Percentiles rank a stretch among this genome's conserved stretches.
These are phyloP conservation scores for Skeletonema marinoi DNA, from an alignment of 108 stramenopile genomes.

Conservation along the genomic window DNA sequence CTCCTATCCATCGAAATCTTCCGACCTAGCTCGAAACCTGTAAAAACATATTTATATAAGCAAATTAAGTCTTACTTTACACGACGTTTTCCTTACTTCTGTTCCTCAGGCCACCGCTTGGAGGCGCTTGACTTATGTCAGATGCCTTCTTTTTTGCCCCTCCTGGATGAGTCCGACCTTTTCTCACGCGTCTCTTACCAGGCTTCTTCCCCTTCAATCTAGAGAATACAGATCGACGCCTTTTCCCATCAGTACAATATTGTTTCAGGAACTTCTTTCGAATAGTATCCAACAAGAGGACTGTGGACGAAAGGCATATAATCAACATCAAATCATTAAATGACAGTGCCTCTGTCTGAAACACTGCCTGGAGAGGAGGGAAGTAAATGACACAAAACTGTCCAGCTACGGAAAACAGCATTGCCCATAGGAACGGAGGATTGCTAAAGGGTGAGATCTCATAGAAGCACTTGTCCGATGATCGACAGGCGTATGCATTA, in stretches of 20 bases:
- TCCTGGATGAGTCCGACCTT: not conserved
- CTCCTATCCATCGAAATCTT: not conserved
- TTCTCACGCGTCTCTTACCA: slow-evolving; percentile 2
- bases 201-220: slow-evolving; percentile 4
- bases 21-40: not conserved
- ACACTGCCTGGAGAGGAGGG: slow-evolving; percentile 88
- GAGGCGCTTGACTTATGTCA: not conserved
- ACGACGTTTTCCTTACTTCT: not conserved
- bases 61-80: not conserved
- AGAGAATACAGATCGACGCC: slow-evolving; percentile 25
- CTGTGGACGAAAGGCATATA: slow-evolving; percentile 73
- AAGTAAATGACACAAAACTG: slow-evolving; percentile 93
- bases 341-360: slow-evolving; percentile 93
- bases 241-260: slow-evolving; percentile 65
- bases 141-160: slow-evolving; percentile 2
- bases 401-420: slow-evolving; percentile 83
- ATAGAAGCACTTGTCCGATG: slow-evolving; percentile 78
- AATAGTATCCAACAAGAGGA: slow-evolving; percentile 85
- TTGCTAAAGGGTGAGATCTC: slow-evolving; percentile 83
- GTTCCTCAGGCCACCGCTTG: not conserved
- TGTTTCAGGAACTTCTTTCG: slow-evolving; percentile 86
- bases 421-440: slow-evolving; percentile 87
- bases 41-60: not conserved
- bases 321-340: slow-evolving; percentile 78
- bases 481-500: slow-evolving; percentile 95